Evolutionary conservation across 2,329 filamentous ascomycete genomes (phyloP).

Genomic region (Dactylellina parvicollis): DNA sequence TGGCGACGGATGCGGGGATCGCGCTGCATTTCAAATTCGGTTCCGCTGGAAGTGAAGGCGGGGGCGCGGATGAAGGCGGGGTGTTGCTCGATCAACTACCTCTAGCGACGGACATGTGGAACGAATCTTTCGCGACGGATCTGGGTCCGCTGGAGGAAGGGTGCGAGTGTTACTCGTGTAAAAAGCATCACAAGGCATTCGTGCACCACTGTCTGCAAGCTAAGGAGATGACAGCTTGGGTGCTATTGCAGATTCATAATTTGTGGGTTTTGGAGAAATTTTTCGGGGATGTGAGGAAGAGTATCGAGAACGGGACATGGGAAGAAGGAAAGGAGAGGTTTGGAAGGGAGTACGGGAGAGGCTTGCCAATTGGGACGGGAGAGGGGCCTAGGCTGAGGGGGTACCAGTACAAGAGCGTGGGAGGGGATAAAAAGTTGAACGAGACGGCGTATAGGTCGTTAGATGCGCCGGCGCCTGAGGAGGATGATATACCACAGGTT

Average conservation of each 20-base stretch:
- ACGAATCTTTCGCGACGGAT: conserved; percentile 69
- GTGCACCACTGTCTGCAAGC: conserved; percentile 86
- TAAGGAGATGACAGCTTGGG: conserved; percentile 97
- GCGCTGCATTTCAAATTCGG: conserved; percentile 83
- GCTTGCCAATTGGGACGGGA: conserved; percentile 78
- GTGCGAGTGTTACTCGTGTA: conserved; percentile 86
- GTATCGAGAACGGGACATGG: conserved; percentile 69
- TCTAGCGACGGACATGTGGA: conserved; percentile 83
- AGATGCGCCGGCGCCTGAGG: conserved; percentile 60
- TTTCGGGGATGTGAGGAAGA: conserved; percentile 75
- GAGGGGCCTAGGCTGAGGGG: conserved; percentile 80
- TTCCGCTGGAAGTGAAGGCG: neutral
- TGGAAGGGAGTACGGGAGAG: conserved; percentile 72
- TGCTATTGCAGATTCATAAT: conserved; percentile 91
- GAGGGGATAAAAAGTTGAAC: conserved; percentile 74
- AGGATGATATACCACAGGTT: conserved; percentile 58
- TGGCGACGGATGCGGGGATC: conserved; percentile 82
- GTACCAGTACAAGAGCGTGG: conserved; percentile 80
- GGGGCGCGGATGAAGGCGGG: conserved; percentile 41
- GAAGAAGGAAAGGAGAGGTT: conserved; percentile 70
- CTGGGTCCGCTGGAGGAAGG: conserved; percentile 70
- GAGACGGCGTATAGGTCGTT: conserved; percentile 73
- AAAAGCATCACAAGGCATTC: conserved; percentile 83
- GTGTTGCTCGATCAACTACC: conserved; percentile 60
- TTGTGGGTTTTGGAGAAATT: conserved; percentile 77